Conservation (phyloP, 2,329 filamentous ascomycete species). For the Sporothrix pseudoabietina region DNA sequence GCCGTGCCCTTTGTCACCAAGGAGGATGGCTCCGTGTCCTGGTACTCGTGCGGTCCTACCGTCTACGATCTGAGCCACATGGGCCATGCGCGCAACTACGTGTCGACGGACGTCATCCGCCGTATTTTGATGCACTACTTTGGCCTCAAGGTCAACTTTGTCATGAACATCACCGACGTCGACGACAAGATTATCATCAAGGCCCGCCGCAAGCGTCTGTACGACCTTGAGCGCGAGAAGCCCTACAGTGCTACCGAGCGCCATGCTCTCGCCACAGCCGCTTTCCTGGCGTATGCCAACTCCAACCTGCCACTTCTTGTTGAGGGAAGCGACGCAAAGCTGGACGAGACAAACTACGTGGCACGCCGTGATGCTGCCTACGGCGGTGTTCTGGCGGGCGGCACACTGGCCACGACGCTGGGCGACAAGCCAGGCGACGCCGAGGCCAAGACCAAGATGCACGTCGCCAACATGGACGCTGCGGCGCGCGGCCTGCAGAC, state of each 20-base stretch:
- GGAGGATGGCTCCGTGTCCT: conserved; percentile 34
- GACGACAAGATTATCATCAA: conserved; percentile 57
- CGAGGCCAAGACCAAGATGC: conserved; percentile 39
- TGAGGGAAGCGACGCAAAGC: conserved; percentile 6
- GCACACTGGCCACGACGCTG: conserved; percentile 32
- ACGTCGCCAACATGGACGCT: conserved; percentile 37
- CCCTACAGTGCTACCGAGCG: conserved; percentile 33
- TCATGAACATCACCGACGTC: conserved; percentile 77
- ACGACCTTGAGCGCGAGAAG: conserved; percentile 35
- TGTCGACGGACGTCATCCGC: conserved; percentile 73
- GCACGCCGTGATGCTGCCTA: conserved; percentile 35
- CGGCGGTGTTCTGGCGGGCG: conserved; percentile 35
- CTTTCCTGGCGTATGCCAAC: conserved; percentile 36
- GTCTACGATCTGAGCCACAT: conserved; percentile 75
- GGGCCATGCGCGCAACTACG: conserved; percentile 76
- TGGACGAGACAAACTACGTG: conserved; percentile 33
- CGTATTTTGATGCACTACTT: conserved; percentile 72
- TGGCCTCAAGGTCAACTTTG: conserved; percentile 68
- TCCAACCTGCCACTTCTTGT: conserved; percentile 37
- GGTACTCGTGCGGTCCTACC: conserved; percentile 38
- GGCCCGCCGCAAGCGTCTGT: conserved; percentile 38
- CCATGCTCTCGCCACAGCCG: conserved; percentile 33
- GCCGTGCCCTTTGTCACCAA: conserved; percentile 54
- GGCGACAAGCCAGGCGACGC: conserved; percentile 36
- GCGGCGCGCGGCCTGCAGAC: conserved; percentile 35